Conservation (phyloP, 2,329 filamentous ascomycete species). For the Ambrosiella xylebori region DNA sequence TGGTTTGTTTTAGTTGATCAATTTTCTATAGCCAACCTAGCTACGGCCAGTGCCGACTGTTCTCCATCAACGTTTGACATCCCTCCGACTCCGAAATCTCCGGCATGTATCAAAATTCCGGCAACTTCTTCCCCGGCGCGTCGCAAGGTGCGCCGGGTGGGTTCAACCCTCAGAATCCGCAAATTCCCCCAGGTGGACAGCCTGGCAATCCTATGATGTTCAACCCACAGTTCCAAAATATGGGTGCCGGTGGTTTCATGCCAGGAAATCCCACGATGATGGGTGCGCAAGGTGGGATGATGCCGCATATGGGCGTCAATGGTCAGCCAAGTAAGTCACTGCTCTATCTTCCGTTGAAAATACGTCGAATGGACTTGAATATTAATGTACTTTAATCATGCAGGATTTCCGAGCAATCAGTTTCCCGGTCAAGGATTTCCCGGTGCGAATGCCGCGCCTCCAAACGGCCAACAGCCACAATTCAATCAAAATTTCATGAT, state of each 20-base stretch:
- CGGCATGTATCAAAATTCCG: constrained; percentile 11
- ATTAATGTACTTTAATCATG: background rate
- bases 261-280: constrained; percentile 35
- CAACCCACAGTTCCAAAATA: constrained; percentile 17
- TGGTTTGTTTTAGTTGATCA: background rate
- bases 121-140: constrained; percentile 10
- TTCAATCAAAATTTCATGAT: constrained; percentile 15
- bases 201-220: constrained; percentile 12
- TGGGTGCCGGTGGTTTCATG: constrained; percentile 35
- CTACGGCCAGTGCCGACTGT: background rate
- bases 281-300: constrained; percentile 40
- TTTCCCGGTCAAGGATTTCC: constrained; percentile 8
- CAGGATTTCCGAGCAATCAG: constrained; percentile 8
- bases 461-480: constrained; percentile 13
- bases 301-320: constrained; percentile 45
- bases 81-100: background rate
- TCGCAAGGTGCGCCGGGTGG: constrained; percentile 7
- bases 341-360: background rate
- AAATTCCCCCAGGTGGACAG: constrained; percentile 9
- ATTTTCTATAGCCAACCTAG: background rate
- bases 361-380: background rate
- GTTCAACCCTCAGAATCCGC: constrained; percentile 12
- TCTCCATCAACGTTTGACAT: background rate
- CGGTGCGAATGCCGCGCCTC: constrained; percentile 2
- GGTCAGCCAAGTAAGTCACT: constrained; percentile 18